Evolutionary conservation across 2,329 filamentous ascomycete genomes (phyloP).

Genomic region (Drechslerella coelobrocha): DNA sequence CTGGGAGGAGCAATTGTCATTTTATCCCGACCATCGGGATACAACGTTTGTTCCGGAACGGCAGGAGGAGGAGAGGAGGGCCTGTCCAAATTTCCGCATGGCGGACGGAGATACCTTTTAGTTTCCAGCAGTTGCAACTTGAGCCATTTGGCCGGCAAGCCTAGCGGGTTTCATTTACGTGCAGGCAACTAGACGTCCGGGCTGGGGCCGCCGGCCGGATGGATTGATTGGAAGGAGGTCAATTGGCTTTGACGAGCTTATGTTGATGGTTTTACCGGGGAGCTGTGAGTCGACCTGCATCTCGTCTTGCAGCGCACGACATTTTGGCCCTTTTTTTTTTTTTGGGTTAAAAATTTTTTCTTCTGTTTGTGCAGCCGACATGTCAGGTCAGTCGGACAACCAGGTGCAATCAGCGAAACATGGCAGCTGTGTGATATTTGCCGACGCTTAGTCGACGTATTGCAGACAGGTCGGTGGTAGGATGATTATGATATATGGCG

Average conservation of each 20-base stretch:
- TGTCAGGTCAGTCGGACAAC: too few relatives aligned
- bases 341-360: too few relatives aligned
- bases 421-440: too few relatives aligned
- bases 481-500: too few relatives aligned
- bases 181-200: background rate
- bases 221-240: background rate
- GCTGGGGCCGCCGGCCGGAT: background rate
- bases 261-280: too few relatives aligned
- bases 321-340: too few relatives aligned
- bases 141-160: constrained; percentile 41
- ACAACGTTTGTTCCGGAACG: constrained; percentile 46
- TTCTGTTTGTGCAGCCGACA: too few relatives aligned
- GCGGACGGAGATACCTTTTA: constrained; percentile 25
- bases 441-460: background rate
- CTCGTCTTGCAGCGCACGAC: too few relatives aligned
- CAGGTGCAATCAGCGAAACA: too few relatives aligned
- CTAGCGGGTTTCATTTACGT: background rate
- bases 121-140: background rate
- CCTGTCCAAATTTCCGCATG: constrained; percentile 46
- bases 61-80: constrained; percentile 27
- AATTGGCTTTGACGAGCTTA: background rate
- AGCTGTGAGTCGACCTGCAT: too few relatives aligned
- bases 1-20: constrained; percentile 2
- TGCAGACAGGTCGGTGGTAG: too few relatives aligned
- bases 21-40: constrained; percentile 50